Base-by-base conservation (phyloP, 2,329 filamentous ascomycete genomes). In the Phialemoniopsis sp. region DNA sequence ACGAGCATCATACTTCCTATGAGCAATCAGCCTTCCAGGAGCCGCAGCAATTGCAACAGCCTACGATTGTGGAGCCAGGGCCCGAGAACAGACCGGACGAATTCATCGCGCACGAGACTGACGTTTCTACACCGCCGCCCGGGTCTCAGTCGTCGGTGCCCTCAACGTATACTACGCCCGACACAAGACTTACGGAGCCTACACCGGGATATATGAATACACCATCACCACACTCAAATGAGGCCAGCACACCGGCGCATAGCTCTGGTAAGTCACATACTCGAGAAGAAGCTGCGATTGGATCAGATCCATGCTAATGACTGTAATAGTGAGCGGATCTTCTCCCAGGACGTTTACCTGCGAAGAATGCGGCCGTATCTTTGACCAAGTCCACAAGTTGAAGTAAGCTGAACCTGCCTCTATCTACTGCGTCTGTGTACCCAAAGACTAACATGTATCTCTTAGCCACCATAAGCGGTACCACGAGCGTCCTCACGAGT, bases 321-420 rank as follows among this genome's bases (percentile, higher is more conserved):
- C 2, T 5, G 16, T 26, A 26, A 45, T 41, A 16, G 43, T 40
- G 16, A 46, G 47, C 14, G 39, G 43, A 4, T 36, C 52, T 4
- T 58, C 59, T 2, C 54, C 48, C 6, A 51, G 53, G 13, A 45
- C 49, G 1, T 62, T 59, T 29, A 56, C 54, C 4, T 72, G 68
- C 42, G 62, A 68, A 13, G 57, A 68, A 29, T 72, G 68, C 42
- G 56, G 59, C 14, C 62, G 68, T 26, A 54, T 59, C 1, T 80
- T 80, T 48, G 74, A 79, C 41, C 74, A 79, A 51, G 63, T 74
- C 9, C 75, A 81, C 46, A 79, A 80, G 50, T 63, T 81, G 14
- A 80, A 80, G 72, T 76, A 63, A 46, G 65, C 35, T 17, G 13
- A 17, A 4, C 3, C 5, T 14, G 16, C 7, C 17, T 29, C n/a